Percentiles rank a stretch among this genome's conserved stretches.
These are phyloP conservation scores for Glycine soja DNA, from an alignment of 306 rosid species.

Conservation along the genomic window DNA sequence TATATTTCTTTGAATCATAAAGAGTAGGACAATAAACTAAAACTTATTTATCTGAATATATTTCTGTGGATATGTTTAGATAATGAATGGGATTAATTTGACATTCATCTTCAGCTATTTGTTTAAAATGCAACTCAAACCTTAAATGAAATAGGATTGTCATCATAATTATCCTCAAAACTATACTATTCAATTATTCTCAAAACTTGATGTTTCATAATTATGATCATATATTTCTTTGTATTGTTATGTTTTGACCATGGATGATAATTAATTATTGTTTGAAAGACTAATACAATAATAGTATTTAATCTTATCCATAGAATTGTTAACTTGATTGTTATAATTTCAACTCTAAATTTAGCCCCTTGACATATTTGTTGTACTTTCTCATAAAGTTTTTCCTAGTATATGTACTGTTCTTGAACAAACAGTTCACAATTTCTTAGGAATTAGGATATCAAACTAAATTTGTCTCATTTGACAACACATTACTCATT, in stretches of 20 bases:
- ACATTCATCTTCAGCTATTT: neutral
- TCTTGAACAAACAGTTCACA: conserved; percentile 23
- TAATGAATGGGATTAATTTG: neutral
- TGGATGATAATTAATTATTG: conserved; percentile 1
- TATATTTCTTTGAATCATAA: no score
- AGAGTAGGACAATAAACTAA: no score
- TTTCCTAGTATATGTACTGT: conserved; percentile 23
- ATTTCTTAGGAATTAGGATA: neutral
- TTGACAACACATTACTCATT: conserved; percentile 10
- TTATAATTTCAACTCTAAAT: conserved; percentile 25
- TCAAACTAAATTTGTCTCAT: conserved; percentile 29
- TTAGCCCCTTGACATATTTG: conserved; percentile 13
- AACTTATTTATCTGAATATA: neutral
- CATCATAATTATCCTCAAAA: conserved; percentile 34
- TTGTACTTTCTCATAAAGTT: conserved; percentile 23
- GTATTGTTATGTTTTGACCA: conserved; percentile 25
- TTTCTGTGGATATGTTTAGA: neutral
- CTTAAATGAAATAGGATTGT: neutral
- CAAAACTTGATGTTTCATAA: conserved; percentile 15
- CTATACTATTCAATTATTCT: conserved; percentile 7
- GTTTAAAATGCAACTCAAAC: conserved; percentile 11
- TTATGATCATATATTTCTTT: conserved; percentile 16
- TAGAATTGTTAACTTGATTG: conserved; percentile 14
- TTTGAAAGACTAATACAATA: conserved; percentile 25
- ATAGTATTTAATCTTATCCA: conserved; percentile 20